Base-by-base conservation (phyloP, 2,329 filamentous ascomycete genomes). In the Sporothrix euskadiensis region DNA sequence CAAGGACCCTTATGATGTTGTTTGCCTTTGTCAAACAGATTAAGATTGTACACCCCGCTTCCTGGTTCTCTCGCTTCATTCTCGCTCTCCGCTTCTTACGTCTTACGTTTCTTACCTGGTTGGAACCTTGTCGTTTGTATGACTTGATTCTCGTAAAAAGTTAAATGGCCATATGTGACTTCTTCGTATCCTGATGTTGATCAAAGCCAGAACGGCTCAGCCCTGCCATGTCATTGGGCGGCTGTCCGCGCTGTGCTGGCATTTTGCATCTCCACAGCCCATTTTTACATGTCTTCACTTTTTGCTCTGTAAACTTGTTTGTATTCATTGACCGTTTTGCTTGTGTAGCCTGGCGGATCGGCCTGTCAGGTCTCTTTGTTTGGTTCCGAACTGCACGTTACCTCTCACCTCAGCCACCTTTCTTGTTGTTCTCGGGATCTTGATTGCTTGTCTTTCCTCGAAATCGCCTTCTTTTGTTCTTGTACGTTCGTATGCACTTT, bases 171-270 rank as follows among this genome's bases (percentile, higher is more conserved):
- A 19, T 16, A 16, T 26, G 19, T 41, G 35, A 44, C 59, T 9
- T 39, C 35, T 66, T 66, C 61, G 61, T 66, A 66, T 66, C 39
- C 59, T 41, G n/a, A 22, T 22, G 39, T 47, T 47, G 61, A 66
- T 66, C 61, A 49, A 49, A 19, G 61, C 9, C n/a, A 44, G 61
- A 30, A 56, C 12, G 9, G 22, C 61, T 47, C 35, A 30, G 61
- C 61, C 39, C 19, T 47, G 41, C 61, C 39, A 8, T 47, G 22
- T 10, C 22, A 47, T 47, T 66, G 61, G 61, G 22, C 8, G n/a
- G 19, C n/a, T 9, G 22, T 49, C 14, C 44, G 44, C 44, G 44
- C 44, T 49, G 44, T 49, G 30, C 8, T 32, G 57, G 57, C 16
- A 32, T 30, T 10, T 9, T 22, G 19, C 19, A 63, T 63, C 7